Conservation (phyloP, 2,329 filamentous ascomycete species). For the Neospermospora avenae region DNA sequence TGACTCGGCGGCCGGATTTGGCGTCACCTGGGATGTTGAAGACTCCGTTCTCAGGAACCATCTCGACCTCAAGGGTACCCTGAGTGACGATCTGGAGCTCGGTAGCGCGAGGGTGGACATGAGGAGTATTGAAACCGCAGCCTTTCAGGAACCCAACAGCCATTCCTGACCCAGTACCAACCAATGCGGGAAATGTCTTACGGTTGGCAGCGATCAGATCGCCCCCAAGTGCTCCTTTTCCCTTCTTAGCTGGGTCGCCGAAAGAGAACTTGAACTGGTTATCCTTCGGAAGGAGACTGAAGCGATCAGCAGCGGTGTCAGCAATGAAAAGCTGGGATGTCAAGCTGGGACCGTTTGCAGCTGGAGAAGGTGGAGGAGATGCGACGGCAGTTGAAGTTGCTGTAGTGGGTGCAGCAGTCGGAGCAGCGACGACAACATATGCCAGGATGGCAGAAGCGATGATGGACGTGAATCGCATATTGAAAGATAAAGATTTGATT, state of each 20-base stretch:
- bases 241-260: conserved; percentile 28
- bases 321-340: conserved; percentile 29
- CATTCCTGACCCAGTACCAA: conserved; percentile 49
- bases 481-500: conserved; percentile 23
- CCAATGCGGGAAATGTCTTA: conserved; percentile 54
- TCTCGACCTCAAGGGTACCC: conserved; percentile 48
- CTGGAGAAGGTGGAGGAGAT: conserved; percentile 9
- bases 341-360: conserved; percentile 17
- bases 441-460: conserved; percentile 41
- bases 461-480: conserved; percentile 38
- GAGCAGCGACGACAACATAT: conserved; percentile 35
- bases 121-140: conserved; percentile 56
- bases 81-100: conserved; percentile 51
- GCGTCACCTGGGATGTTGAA: conserved; percentile 32
- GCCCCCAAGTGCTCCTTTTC: conserved; percentile 43
- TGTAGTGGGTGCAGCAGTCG: conserved; percentile 11
- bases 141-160: conserved; percentile 49
- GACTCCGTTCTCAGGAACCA: conserved; percentile 52
- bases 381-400: conserved; percentile 10
- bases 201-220: conserved; percentile 51
- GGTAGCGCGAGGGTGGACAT: conserved; percentile 51
- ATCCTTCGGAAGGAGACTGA: conserved; percentile 42
- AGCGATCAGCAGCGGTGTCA: conserved; percentile 43
- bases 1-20: conserved; percentile 38
- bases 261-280: conserved; percentile 50